Conservation (phyloP, 2,329 filamentous ascomycete species). For the Penicillium glabrum region DNA sequence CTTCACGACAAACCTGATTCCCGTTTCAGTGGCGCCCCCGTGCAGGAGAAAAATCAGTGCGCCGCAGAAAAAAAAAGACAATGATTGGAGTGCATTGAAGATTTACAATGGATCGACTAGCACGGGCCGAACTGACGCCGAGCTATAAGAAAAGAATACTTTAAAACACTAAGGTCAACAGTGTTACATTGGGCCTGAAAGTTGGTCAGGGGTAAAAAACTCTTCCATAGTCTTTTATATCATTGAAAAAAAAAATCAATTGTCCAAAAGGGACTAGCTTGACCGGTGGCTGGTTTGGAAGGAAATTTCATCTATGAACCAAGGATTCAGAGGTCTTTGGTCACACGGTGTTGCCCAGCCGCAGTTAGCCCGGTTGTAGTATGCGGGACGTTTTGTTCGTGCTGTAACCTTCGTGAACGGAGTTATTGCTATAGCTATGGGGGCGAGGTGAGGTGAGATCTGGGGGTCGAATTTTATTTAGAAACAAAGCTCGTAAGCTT, state of each 20-base stretch:
- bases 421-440: not conserved
- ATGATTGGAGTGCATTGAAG: not conserved
- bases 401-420: not conserved
- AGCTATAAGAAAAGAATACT: not conserved
- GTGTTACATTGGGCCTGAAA: not conserved
- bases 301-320: not conserved
- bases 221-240: not conserved
- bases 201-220: constrained; percentile 1
- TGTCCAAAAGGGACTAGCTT: not conserved
- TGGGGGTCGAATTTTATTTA: not conserved
- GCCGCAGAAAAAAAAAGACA: not conserved
- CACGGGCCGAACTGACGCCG: not conserved
- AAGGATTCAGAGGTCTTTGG: not conserved
- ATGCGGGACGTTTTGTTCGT: not conserved
- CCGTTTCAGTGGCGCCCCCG: not conserved
- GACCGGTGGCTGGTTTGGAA: not conserved
- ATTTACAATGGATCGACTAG: not conserved
- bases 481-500: not conserved
- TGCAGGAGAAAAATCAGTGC: not conserved
- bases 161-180: not conserved
- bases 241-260: not conserved
- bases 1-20: not conserved
- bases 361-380: not conserved
- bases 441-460: not conserved
- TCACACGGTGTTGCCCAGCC: not conserved